Evolutionary conservation across 257 asterid species (phyloP).

Genomic region (Solanum tarapatanum): DNA sequence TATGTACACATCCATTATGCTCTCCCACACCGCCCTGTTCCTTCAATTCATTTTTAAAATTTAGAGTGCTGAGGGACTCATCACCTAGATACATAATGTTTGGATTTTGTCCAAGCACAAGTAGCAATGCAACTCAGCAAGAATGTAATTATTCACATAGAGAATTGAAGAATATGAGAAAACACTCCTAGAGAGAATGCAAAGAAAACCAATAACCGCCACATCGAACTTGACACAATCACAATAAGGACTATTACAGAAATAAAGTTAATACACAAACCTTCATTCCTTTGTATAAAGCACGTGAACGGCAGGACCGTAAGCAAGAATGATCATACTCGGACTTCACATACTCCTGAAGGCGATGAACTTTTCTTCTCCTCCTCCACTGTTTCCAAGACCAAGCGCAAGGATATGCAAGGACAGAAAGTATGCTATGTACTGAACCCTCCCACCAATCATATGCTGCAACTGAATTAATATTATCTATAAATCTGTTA

Average conservation of each 20-base stretch:
- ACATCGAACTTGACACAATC: neutral
- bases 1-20: neutral
- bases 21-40: neutral
- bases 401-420: conserved; percentile 98
- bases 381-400: conserved; percentile 99
- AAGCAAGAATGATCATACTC: conserved; percentile 94
- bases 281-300: conserved; percentile 97
- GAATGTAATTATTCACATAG: neutral
- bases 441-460: conserved; percentile 99
- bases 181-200: neutral
- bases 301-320: conserved; percentile 91
- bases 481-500: conserved; percentile 83
- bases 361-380: conserved; percentile 74
- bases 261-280: conserved; percentile 13
- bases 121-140: neutral
- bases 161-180: neutral
- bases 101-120: neutral
- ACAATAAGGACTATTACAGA: neutral
- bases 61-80: neutral
- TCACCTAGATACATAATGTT: neutral
- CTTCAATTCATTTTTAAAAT: neutral
- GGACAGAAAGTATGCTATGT: conserved; percentile 81
- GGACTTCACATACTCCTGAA: conserved; percentile 88
- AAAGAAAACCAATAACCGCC: neutral
- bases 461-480: conserved; percentile 86